These are phyloP conservation scores for Tylopilus orsonianus DNA, from an alignment of 1,284 basidiomycete species.

Conservation along the genomic window DNA sequence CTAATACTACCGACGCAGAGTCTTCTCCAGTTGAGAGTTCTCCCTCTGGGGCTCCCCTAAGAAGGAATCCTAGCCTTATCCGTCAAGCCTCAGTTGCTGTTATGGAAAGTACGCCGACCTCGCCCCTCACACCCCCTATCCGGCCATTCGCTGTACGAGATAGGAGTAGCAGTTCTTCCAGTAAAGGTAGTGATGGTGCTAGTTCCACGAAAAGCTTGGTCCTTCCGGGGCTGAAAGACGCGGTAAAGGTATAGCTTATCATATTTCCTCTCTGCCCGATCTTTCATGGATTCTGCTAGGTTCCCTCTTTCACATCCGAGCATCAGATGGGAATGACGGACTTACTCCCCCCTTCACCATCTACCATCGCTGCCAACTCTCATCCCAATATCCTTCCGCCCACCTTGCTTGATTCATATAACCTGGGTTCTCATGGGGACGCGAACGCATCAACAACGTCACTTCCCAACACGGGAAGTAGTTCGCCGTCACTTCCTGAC, in stretches of 20 bases:
- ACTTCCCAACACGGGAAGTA: slow-evolving; percentile 42
- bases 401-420: slow-evolving; percentile 40
- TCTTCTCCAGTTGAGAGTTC: slow-evolving; percentile 18
- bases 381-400: slow-evolving; percentile 44
- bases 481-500: slow-evolving; percentile 40
- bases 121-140: slow-evolving; percentile 41
- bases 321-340: slow-evolving; percentile 69
- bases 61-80: slow-evolving; percentile 42
- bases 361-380: slow-evolving; percentile 47
- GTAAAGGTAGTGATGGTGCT: slow-evolving; percentile 36
- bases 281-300: slow-evolving; percentile 38
- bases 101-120: slow-evolving; percentile 38
- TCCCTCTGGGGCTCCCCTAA: slow-evolving; percentile 11
- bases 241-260: slow-evolving; percentile 55
- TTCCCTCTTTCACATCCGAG: slow-evolving; percentile 65
- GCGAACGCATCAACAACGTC: slow-evolving; percentile 33
- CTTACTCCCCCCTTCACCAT: slow-evolving; percentile 77
- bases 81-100: slow-evolving; percentile 47
- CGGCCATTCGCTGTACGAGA: slow-evolving; percentile 47
- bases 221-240: slow-evolving; percentile 66
- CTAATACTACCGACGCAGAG: slow-evolving; percentile 46
- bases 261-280: slow-evolving; percentile 1
- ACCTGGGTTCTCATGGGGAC: slow-evolving; percentile 29
- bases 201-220: slow-evolving; percentile 36
- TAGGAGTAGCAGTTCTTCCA: slow-evolving; percentile 48